Conservation (phyloP, 1,139 yeast species). For the Yamadazyma epiphylla region DNA sequence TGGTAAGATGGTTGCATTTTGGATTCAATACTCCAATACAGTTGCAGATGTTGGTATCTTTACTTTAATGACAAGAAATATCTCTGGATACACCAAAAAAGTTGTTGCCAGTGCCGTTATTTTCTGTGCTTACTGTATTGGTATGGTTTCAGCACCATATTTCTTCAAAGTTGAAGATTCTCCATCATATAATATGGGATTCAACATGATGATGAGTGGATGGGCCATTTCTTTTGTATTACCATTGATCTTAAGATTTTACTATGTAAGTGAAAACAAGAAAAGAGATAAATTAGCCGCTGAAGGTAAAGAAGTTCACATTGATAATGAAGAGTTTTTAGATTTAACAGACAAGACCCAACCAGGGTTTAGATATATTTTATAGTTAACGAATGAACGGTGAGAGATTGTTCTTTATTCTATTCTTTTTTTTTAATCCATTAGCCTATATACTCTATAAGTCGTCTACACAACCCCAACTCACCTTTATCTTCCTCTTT, state of each 20-base stretch:
- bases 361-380: constrained; percentile 4
- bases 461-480: background rate
- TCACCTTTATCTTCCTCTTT: background rate
- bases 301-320: background rate
- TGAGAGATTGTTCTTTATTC: no score
- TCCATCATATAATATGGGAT: constrained; percentile 12
- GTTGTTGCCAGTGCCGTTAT: constrained; percentile 15
- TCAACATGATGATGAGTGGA: constrained; percentile 6
- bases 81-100: constrained; percentile 19
- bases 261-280: constrained; percentile 3
- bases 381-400: no score
- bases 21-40: constrained; percentile 2
- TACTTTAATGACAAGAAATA: constrained; percentile 17
- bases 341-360: constrained; percentile 7
- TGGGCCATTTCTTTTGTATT: constrained; percentile 6
- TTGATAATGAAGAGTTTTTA: constrained; percentile 2
- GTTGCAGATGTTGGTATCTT: constrained; percentile 13
- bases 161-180: constrained; percentile 16
- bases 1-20: constrained; percentile 3
- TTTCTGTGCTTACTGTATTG: constrained; percentile 16
- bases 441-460: background rate
- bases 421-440: no score
- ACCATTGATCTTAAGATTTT: constrained; percentile 2
- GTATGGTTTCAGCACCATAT: constrained; percentile 20
- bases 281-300: constrained; percentile 9